Conservation (phyloP, 177 flowering plant genomes). For the Vitis hybrid region DNA sequence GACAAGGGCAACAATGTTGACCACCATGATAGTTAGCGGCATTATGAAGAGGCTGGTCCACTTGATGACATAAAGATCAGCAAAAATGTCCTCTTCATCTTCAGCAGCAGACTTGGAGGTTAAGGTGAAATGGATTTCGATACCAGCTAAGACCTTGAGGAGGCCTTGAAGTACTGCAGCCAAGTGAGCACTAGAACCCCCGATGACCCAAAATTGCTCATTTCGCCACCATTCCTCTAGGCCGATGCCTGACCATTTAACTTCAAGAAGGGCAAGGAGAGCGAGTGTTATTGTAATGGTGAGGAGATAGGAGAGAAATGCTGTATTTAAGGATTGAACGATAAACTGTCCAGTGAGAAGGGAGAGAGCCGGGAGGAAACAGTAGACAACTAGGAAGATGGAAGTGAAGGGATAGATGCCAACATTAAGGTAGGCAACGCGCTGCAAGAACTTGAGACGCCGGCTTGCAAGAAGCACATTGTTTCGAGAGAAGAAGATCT, state of each 20-base stretch:
- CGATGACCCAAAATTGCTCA: slow-evolving; percentile 74
- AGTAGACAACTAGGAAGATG: slow-evolving; percentile 60
- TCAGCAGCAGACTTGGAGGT: slow-evolving; percentile 60
- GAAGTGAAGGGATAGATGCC: slow-evolving; percentile 86
- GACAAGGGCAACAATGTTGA: slow-evolving; percentile 48
- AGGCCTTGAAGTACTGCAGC: slow-evolving; percentile 71
- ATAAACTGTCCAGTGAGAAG: slow-evolving; percentile 73
- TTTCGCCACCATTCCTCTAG: slow-evolving; percentile 81
- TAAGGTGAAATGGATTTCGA: slow-evolving; percentile 66
- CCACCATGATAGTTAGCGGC: slow-evolving; percentile 56
- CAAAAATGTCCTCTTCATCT: slow-evolving; percentile 61
- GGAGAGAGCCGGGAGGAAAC: slow-evolving; percentile 74
- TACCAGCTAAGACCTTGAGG: slow-evolving; percentile 66
- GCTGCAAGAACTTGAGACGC: slow-evolving; percentile 69
- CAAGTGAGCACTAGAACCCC: slow-evolving; percentile 73
- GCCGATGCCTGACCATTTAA: slow-evolving; percentile 68
- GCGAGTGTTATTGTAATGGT: slow-evolving; percentile 45
- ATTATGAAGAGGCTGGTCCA: slow-evolving; percentile 68
- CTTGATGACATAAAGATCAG: slow-evolving; percentile 63
- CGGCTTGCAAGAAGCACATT: slow-evolving; percentile 52
- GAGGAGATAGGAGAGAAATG: slow-evolving; percentile 60
- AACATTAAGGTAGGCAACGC: slow-evolving; percentile 68
- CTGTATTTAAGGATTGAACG: slow-evolving; percentile 39
- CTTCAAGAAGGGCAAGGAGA: slow-evolving; percentile 62
- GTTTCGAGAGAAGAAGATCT: slow-evolving; percentile 70